Evolutionary conservation across 2,329 filamentous ascomycete genomes (phyloP).

Genomic region (Phialophora tarda): DNA sequence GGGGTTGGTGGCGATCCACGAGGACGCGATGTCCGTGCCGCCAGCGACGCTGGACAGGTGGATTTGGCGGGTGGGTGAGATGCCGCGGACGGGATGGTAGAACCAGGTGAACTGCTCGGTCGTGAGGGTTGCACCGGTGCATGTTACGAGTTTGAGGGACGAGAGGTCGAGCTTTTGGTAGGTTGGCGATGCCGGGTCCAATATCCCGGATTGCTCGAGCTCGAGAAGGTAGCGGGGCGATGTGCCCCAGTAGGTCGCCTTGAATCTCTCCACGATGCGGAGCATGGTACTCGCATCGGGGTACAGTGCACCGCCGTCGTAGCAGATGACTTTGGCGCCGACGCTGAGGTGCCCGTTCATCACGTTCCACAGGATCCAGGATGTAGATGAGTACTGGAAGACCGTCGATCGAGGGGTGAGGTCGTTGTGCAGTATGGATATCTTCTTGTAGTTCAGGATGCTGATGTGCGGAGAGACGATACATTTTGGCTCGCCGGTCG

Average conservation of each 20-base stretch:
- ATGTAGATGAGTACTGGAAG: constrained; percentile 55
- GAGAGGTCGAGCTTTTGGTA: constrained; percentile 45
- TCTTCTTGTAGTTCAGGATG: constrained; percentile 52
- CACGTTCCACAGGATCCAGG: constrained; percentile 56
- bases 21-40: constrained; percentile 56
- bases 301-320: constrained; percentile 53
- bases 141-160: constrained; percentile 51
- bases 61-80: constrained; percentile 45
- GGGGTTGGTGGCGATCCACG: constrained; percentile 52
- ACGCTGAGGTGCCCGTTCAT: constrained; percentile 52
- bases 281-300: constrained; percentile 48
- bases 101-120: constrained; percentile 54
- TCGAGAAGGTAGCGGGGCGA: constrained; percentile 54
- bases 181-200: constrained; percentile 22
- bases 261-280: constrained; percentile 46
- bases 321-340: constrained; percentile 51
- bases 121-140: constrained; percentile 53
- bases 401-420: constrained; percentile 49
- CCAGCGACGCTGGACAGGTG: constrained; percentile 54
- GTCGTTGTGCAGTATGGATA: constrained; percentile 52
- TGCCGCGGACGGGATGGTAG: constrained; percentile 41
- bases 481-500: constrained; percentile 53
- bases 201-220: constrained; percentile 45
- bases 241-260: constrained; percentile 52
- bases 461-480: constrained; percentile 54